phyloP scores from a whole-genome alignment of 78 protist species.

The Bodo saltans region DNA sequence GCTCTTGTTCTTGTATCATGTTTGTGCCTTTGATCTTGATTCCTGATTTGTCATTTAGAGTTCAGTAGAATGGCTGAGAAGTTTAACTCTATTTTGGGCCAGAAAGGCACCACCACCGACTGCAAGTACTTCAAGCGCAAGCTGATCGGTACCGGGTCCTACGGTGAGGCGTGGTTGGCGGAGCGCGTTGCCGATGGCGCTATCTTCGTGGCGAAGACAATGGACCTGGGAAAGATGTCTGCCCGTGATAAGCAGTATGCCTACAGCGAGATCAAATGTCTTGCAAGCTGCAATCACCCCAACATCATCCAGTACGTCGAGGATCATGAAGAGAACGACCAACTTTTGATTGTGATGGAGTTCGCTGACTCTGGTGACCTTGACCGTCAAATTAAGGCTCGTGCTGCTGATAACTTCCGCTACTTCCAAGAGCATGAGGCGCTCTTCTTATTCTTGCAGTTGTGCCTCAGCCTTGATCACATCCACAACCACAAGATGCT shows the following conservation, averaged over 20 bases:
- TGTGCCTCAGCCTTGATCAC: conserved; percentile 8
- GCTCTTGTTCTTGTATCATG: too few species aligned
- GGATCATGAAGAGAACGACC: conserved; percentile 27
- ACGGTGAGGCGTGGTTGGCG: conserved; percentile 67
- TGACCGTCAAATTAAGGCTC: neutral
- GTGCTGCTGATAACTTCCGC: neutral
- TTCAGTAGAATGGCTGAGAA: too few species aligned
- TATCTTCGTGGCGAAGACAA: conserved; percentile 61
- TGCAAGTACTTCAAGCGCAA: neutral
- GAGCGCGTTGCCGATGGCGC: neutral
- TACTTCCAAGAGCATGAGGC: conserved; percentile 27
- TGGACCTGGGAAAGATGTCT: conserved; percentile 38
- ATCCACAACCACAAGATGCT: conserved; percentile 13
- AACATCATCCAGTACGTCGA: conserved; percentile 73
- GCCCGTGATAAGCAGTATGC: conserved; percentile 25
- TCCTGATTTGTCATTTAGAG: too few species aligned
- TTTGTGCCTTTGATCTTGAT: too few species aligned
- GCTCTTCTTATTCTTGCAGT: conserved; percentile 2
- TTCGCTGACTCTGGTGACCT: conserved; percentile 36
- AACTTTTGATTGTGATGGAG: conserved; percentile 35
- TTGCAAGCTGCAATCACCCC: conserved; percentile 56
- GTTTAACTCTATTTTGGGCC: too few species aligned
- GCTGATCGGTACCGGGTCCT: conserved; percentile 69
- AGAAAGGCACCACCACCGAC: neutral
- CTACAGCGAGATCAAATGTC: conserved; percentile 14